A percentile compares a stretch with the other conserved stretches of the same genome.
Evolutionary conservation across 306 rosid species (phyloP).

Genomic region (Nissolia schottii): DNA sequence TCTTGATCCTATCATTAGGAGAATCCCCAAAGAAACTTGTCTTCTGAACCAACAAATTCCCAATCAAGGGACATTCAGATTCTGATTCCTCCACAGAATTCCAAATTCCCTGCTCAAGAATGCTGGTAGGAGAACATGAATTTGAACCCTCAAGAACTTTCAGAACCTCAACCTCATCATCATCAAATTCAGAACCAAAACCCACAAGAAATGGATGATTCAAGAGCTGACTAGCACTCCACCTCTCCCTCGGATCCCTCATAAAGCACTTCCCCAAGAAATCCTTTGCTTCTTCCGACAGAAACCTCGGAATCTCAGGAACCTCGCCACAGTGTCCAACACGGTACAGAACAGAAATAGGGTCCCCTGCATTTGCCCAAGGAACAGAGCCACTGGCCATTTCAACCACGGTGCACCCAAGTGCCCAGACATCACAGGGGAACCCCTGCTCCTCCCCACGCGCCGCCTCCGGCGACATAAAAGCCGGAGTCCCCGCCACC

Average conservation of each 20-base stretch:
- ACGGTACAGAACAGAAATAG: conserved; percentile 52
- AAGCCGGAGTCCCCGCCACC: conserved; percentile 81
- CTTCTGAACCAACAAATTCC: conserved; percentile 20
- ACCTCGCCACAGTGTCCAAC: conserved; percentile 57
- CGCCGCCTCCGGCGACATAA: conserved; percentile 90
- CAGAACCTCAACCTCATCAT: conserved; percentile 33
- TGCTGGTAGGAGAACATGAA: conserved; percentile 78
- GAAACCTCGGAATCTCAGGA: conserved; percentile 73
- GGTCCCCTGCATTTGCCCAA: conserved; percentile 59
- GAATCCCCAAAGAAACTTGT: conserved; percentile 20
- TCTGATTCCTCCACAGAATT: conserved; percentile 54
- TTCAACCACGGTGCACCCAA: conserved; percentile 86
- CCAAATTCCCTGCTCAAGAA: conserved; percentile 81
- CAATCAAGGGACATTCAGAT: conserved; percentile 24
- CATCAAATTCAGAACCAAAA: conserved; percentile 23
- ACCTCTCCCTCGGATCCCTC: conserved; percentile 65
- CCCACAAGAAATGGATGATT: conserved; percentile 71
- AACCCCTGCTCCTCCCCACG: conserved; percentile 79
- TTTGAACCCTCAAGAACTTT: conserved; percentile 30
- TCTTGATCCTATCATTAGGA: conserved; percentile 49
- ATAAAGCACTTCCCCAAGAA: conserved; percentile 77
- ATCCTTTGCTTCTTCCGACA: conserved; percentile 71
- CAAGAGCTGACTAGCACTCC: conserved; percentile 68
- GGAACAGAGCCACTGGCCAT: conserved; percentile 65
- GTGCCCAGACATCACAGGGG: conserved; percentile 80